Percentiles rank a stretch among this genome's conserved stretches.
These are phyloP conservation scores for Exophiala aquamarina DNA, from an alignment of 2,329 filamentous ascomycete species.

Conservation along the genomic window DNA sequence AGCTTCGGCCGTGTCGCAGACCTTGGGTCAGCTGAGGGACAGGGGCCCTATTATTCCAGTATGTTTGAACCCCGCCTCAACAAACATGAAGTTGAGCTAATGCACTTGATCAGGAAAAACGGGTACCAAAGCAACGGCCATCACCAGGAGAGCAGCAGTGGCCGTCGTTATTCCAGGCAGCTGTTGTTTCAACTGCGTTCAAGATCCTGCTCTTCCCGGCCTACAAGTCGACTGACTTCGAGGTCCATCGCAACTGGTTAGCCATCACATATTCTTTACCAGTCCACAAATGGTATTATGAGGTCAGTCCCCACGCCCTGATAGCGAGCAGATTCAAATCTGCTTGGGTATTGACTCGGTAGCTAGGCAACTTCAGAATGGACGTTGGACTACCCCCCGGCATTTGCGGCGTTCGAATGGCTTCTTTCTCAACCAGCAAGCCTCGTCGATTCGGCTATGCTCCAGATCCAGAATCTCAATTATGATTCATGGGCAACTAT, in stretches of 20 bases:
- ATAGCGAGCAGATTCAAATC: neutral
- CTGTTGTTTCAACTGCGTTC: slow-evolving; percentile 79
- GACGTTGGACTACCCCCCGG: slow-evolving; percentile 98
- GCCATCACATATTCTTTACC: slow-evolving; percentile 91
- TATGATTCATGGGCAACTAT: slow-evolving; percentile 93
- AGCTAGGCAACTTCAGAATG: slow-evolving; percentile 89
- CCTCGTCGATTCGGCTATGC: slow-evolving; percentile 76
- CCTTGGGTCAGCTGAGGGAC: slow-evolving; percentile 22
- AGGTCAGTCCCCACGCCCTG: slow-evolving; percentile 50
- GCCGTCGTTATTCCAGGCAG: slow-evolving; percentile 85
- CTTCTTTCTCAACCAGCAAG: slow-evolving; percentile 76
- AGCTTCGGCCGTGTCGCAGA: slow-evolving; percentile 28
- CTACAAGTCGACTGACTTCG: slow-evolving; percentile 98
- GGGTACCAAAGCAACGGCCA: slow-evolving; percentile 7
- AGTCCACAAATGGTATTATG: slow-evolving; percentile 88
- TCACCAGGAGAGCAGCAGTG: slow-evolving; percentile 21
- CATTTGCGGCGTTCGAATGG: slow-evolving; percentile 98
- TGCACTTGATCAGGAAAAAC: slow-evolving; percentile 8
- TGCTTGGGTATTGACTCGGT: neutral
- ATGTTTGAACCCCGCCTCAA: slow-evolving; percentile 3
- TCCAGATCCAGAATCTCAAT: slow-evolving; percentile 74
- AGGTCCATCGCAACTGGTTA: slow-evolving; percentile 98
- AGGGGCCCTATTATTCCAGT: slow-evolving; percentile 21
- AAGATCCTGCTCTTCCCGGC: slow-evolving; percentile 92
- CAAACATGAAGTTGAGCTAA: too few relatives aligned